Percentiles rank a stretch among this genome's conserved stretches.
Evolutionary conservation across 2,329 filamentous ascomycete genomes (phyloP).

Genomic region (Ascocoryne sarcoides): DNA sequence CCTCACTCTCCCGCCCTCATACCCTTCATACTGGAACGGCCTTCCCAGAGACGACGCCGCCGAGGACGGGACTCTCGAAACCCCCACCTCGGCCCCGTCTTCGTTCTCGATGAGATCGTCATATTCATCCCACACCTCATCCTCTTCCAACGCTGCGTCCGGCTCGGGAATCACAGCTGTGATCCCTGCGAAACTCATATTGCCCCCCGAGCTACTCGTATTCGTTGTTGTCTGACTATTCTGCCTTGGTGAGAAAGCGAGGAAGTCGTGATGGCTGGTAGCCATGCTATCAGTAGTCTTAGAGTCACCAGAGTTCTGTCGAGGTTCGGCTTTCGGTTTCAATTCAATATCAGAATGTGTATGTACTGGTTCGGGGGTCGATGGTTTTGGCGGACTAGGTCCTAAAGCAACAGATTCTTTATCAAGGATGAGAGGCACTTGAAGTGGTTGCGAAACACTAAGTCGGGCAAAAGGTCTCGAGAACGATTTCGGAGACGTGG

Average conservation of each 20-base stretch:
- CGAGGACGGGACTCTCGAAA: slow-evolving; percentile 37
- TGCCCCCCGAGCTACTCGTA: slow-evolving; percentile 47
- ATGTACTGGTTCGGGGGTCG: slow-evolving; percentile 13
- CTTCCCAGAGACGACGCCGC: slow-evolving; percentile 47
- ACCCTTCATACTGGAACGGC: slow-evolving; percentile 47
- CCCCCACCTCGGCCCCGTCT: slow-evolving; percentile 29
- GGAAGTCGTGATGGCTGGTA: slow-evolving; percentile 48
- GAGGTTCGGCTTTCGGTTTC: slow-evolving; percentile 4
- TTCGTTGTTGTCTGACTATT: slow-evolving; percentile 52
- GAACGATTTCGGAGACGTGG: slow-evolving; percentile 69
- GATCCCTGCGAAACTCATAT: slow-evolving; percentile 48
- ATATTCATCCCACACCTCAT: slow-evolving; percentile 93
- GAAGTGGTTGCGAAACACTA: slow-evolving; percentile 36
- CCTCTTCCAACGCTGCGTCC: slow-evolving; percentile 65
- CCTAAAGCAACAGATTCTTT: slow-evolving; percentile 40
- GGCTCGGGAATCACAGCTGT: slow-evolving; percentile 58
- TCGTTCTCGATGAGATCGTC: slow-evolving; percentile 75
- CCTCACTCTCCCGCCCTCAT: slow-evolving; percentile 27
- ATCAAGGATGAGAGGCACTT: slow-evolving; percentile 25
- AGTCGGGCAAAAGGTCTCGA: slow-evolving; percentile 67
- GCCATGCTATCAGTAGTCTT: slow-evolving; percentile 10
- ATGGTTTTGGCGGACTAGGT: slow-evolving; percentile 30
- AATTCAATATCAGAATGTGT: slow-evolving; percentile 2
- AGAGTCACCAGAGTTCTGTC: slow-evolving; percentile 18
- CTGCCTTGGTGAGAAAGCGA: slow-evolving; percentile 65